Base-by-base conservation (phyloP, 2,329 filamentous ascomycete genomes). In the Colletotrichum liaoningense region DNA sequence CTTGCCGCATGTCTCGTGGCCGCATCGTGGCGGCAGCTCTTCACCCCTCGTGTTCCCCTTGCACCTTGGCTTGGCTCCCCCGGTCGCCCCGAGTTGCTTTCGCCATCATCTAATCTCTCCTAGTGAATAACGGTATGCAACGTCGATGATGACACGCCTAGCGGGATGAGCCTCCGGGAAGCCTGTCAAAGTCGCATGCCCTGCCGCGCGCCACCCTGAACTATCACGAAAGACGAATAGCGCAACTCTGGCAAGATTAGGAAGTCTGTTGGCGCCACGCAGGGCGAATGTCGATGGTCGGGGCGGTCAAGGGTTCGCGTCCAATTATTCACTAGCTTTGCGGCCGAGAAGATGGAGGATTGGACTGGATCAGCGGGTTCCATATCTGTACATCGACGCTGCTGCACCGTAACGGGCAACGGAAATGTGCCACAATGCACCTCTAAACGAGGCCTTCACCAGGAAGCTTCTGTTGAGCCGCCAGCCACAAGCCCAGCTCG, bases 11-110 rank as follows among this genome's bases (percentile, higher is more conserved):
- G 33, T 73, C 60, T 57, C 49, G 42, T 62, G 67, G 67, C 22
- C 60, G 67, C 71, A 62, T 70, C 60, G 14, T 62, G 71, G 67
- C 67, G 67, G 49, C 71, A 62, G 67, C 60, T 73, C 68, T 73
- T 73, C 67, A 73, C 49, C 55, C 70, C 67, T 73, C 67, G 46
- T 66, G 60, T 66, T 66, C 55, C 67, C 71, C 60, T 46, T 38
- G 58, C 69, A 42, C 52, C 42, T 49, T 11, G 12, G 60, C 28
- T 49, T 49, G 26, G 19, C 33, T 54, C 16, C 38, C n/a, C 42
- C 46, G 26, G 67, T 30, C 60, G 46, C 67, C 60, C 62, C 60
- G 19, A 26, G 24, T 35, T 42, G 46, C 42, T 22, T 30, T 65
- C 46, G 58, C 42, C 28, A 24, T 62, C 60, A 42, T 62, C 28